phyloP scores from a whole-genome alignment of 2,329 filamentous ascomycete species.

The Mariannaea sp. region DNA sequence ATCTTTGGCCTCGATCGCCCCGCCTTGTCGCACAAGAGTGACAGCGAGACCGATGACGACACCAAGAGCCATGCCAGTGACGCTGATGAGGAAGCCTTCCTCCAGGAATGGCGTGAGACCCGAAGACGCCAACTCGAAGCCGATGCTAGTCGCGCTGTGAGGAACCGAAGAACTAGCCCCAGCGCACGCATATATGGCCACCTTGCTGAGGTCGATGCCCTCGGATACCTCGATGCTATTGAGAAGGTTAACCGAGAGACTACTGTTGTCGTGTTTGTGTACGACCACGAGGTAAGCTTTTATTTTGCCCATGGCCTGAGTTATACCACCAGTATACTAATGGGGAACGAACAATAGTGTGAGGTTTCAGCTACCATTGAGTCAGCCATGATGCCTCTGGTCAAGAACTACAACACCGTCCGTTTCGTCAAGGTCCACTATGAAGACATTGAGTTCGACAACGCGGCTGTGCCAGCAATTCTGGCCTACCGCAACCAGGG shows the following conservation, averaged over 20 bases:
- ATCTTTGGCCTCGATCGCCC: conserved; percentile 54
- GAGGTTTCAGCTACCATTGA: conserved; percentile 80
- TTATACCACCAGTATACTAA: conserved; percentile 33
- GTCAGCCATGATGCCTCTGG: conserved; percentile 74
- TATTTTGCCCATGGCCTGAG: neutral
- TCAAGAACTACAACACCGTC: conserved; percentile 69
- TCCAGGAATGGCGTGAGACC: conserved; percentile 83
- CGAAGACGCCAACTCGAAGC: conserved; percentile 77
- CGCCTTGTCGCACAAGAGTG: conserved; percentile 40
- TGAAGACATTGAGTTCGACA: conserved; percentile 92
- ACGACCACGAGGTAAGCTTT: conserved; percentile 78
- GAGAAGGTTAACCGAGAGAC: conserved; percentile 85
- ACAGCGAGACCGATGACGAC: conserved; percentile 55
- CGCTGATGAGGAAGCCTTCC: conserved; percentile 78
- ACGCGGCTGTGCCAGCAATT: conserved; percentile 83
- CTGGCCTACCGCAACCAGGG: conserved; percentile 86
- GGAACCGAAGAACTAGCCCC: conserved; percentile 73
- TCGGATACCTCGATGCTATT: conserved; percentile 93
- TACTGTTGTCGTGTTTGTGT: conserved; percentile 90
- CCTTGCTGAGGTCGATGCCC: conserved; percentile 82
- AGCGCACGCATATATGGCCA: conserved; percentile 78
- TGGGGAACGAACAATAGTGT: conserved; percentile 64
- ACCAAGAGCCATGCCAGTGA: conserved; percentile 54
- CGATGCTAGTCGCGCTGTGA: conserved; percentile 58
- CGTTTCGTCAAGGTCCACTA: conserved; percentile 93